Percentiles rank a stretch among this genome's conserved stretches.
phyloP scores from a whole-genome alignment of 345 rosid genomes.

The Eucalyptus melliodora region DNA sequence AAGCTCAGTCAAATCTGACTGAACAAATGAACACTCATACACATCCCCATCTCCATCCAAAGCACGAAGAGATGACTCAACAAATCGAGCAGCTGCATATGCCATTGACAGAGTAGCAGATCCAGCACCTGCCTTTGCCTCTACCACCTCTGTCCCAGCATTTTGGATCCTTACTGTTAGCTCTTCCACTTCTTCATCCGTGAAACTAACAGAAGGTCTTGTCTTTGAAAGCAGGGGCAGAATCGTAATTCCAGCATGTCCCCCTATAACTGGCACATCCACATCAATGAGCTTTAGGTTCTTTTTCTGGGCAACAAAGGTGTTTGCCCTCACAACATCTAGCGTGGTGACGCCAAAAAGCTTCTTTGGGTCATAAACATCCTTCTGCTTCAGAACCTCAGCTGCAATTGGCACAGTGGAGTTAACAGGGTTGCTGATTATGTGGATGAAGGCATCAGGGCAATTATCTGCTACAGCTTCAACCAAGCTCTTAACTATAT shows the following conservation, averaged over 20 bases:
- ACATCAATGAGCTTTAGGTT: conserved; percentile 85
- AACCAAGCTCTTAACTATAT: conserved; percentile 62
- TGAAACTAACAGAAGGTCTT: conserved; percentile 57
- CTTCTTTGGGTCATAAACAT: conserved; percentile 82
- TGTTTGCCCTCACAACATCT: conserved; percentile 90
- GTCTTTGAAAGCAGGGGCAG: conserved; percentile 81
- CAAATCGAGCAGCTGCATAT: conserved; percentile 92
- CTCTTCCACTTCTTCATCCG: conserved; percentile 58
- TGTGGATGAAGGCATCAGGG: conserved; percentile 82
- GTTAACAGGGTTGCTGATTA: conserved; percentile 94
- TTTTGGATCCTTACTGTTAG: conserved; percentile 86
- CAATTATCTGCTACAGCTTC: conserved; percentile 88
- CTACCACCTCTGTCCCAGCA: conserved; percentile 94
- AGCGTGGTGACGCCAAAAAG: conserved; percentile 90
- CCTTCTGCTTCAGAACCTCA: conserved; percentile 77
- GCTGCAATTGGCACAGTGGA: conserved; percentile 92
- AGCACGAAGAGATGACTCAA: conserved; percentile 93
- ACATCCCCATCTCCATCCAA: conserved; percentile 87
- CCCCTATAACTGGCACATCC: conserved; percentile 92
- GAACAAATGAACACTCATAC: conserved; percentile 73
- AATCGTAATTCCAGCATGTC: conserved; percentile 93
- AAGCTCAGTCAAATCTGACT: conserved; percentile 62
- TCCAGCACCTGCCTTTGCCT: conserved; percentile 96
- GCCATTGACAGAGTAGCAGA: conserved; percentile 98
- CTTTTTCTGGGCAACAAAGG: conserved; percentile 83